phyloP scores from a whole-genome alignment of 495 filamentous ascomycete genomes.

The Hyaloscypha variabilis region DNA sequence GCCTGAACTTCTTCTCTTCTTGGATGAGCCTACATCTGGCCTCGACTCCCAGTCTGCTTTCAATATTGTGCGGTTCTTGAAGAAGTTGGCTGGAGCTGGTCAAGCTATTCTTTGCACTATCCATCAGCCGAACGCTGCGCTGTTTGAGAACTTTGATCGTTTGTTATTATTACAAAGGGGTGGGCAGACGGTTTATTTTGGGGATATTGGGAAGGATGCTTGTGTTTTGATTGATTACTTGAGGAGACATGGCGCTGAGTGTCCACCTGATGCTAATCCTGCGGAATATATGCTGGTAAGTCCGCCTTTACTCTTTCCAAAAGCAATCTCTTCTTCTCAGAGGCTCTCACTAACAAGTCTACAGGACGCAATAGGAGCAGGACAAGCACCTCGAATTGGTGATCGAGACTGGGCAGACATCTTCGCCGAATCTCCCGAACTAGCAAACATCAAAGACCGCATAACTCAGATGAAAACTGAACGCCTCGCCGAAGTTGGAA shows the following conservation, averaged over 20 bases:
- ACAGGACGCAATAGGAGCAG: constrained; percentile 76
- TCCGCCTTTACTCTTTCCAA: too few species aligned
- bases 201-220: constrained; percentile 67
- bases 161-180: constrained; percentile 68
- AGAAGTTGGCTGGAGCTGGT: constrained; percentile 78
- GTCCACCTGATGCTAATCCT: constrained; percentile 61
- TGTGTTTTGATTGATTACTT: constrained; percentile 67
- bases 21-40: constrained; percentile 90
- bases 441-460: constrained; percentile 64
- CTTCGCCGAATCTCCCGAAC: constrained; percentile 71
- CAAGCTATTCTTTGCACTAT: constrained; percentile 93
- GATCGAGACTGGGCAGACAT: constrained; percentile 81
- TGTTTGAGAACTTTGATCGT: constrained; percentile 82
- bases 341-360: constrained; percentile 39
- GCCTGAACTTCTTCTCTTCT: constrained; percentile 81
- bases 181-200: constrained; percentile 76
- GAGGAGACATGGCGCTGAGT: constrained; percentile 59
- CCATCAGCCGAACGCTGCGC: constrained; percentile 83
- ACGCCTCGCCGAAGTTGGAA: constrained; percentile 63
- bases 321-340: neutral
- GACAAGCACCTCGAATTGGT: constrained; percentile 68
- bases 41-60: constrained; percentile 85
- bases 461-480: constrained; percentile 68
- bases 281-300: constrained; percentile 75
- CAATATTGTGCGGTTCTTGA: constrained; percentile 86